Percentiles rank a stretch among this genome's conserved stretches.
phyloP scores from a whole-genome alignment of 371 early-diverging fungal genomes.

The Circinella umbellata region DNA sequence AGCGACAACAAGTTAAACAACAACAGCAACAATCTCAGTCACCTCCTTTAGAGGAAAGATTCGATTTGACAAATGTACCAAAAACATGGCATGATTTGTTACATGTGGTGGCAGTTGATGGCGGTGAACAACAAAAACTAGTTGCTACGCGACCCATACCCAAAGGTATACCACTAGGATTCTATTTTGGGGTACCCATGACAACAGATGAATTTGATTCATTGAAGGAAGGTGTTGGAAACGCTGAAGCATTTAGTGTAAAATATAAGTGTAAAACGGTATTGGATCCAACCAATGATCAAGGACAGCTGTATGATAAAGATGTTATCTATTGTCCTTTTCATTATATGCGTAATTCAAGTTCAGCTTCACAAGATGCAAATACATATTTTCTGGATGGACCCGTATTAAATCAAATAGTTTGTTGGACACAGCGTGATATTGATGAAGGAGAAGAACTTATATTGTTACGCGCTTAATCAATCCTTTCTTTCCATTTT shows the following conservation, averaged over 20 bases:
- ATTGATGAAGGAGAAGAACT: conserved; percentile 79
- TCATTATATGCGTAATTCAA: conserved; percentile 72
- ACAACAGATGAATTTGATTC: conserved; percentile 89
- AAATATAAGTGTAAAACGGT: conserved; percentile 86
- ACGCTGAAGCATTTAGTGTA: conserved; percentile 70
- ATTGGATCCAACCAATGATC: conserved; percentile 83
- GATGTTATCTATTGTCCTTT: conserved; percentile 78
- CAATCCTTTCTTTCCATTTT: too few relatives aligned
- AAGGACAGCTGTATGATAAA: conserved; percentile 71
- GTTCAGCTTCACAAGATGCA: conserved; percentile 21
- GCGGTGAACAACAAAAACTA: conserved; percentile 49
- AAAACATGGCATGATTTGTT: conserved; percentile 58
- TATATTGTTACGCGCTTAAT: conserved; percentile 31
- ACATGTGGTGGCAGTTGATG: conserved; percentile 15
- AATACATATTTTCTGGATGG: conserved; percentile 83
- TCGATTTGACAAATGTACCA: conserved; percentile 28
- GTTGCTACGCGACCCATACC: conserved; percentile 81
- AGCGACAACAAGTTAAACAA: conserved; percentile 67
- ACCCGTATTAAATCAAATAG: conserved; percentile 75
- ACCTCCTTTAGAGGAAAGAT: not conserved
- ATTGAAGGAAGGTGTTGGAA: conserved; percentile 77
- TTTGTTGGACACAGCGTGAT: conserved; percentile 71
- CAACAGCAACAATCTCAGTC: too few relatives aligned
- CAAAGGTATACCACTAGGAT: conserved; percentile 75
- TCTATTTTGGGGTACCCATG: conserved; percentile 94